Percentiles rank a stretch among this genome's conserved stretches.
phyloP scores from a whole-genome alignment of 106 monocot species.

The Posidonia australis region DNA sequence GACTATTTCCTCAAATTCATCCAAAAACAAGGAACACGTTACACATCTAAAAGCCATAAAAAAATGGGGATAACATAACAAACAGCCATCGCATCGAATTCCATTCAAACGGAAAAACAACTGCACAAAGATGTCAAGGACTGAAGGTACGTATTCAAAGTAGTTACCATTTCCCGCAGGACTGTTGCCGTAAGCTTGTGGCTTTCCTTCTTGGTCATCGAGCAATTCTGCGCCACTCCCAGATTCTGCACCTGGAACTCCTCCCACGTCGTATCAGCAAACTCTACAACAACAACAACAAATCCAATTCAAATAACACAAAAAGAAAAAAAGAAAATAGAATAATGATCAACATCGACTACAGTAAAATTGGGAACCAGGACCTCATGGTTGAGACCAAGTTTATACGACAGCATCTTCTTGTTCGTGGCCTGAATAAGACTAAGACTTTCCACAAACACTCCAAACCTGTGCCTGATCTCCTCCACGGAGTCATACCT shows the following conservation, averaged over 20 bases:
- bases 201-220: slow-evolving; percentile 75
- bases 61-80: neutral
- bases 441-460: slow-evolving; percentile 48
- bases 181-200: slow-evolving; percentile 34
- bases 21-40: too few species aligned
- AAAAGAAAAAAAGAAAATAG: too few species aligned
- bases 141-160: too few species aligned
- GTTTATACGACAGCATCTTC: slow-evolving; percentile 26
- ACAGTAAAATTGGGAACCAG: neutral
- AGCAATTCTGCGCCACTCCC: slow-evolving; percentile 90
- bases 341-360: too few species aligned
- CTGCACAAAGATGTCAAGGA: too few species aligned
- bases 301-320: neutral
- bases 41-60: neutral
- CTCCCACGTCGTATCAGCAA: too few species aligned
- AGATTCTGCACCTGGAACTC: slow-evolving; percentile 54
- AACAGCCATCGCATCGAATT: neutral
- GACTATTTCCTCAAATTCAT: too few species aligned
- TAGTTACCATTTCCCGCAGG: slow-evolving; percentile 53
- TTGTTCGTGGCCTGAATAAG: slow-evolving; percentile 49
- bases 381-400: slow-evolving; percentile 63
- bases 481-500: slow-evolving; percentile 40
- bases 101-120: neutral
- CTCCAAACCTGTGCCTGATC: slow-evolving; percentile 43
- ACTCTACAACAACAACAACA: slow-evolving; percentile 29